These are phyloP conservation scores for Samsoniella hepiali DNA, from an alignment of 2,329 filamentous ascomycete species.

Conservation along the genomic window DNA sequence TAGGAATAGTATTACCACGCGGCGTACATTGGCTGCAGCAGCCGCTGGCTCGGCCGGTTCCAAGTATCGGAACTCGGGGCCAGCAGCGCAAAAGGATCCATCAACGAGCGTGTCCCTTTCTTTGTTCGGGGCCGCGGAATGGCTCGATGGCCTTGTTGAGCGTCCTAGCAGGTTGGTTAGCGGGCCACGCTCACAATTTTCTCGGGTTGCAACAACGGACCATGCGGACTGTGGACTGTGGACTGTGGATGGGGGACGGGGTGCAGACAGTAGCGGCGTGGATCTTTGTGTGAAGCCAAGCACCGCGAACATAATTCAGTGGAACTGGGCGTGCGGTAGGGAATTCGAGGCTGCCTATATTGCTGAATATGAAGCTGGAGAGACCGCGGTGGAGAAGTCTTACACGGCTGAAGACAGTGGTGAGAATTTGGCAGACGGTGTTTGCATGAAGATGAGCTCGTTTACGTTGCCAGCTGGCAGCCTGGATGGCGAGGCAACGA, in stretches of 20 bases:
- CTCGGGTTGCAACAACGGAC: neutral
- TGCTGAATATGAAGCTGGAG: neutral
- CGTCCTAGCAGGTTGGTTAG: neutral
- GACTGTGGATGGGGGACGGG: neutral
- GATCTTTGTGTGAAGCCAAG: constrained; percentile 14
- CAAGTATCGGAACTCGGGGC: neutral
- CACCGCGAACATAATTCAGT: constrained; percentile 8
- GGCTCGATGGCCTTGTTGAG: neutral
- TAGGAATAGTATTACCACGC: too few relatives aligned
- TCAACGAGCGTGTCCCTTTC: neutral
- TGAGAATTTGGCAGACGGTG: neutral
- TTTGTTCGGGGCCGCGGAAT: neutral
- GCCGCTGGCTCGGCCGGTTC: neutral
- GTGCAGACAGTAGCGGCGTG: constrained; percentile 2
- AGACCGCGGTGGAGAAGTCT: neutral
- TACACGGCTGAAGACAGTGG: neutral
- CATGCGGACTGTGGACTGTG: constrained; percentile 2
- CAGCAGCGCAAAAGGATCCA: neutral
- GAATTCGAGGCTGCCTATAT: neutral
- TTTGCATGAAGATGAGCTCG: neutral
- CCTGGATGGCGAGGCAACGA: neutral
- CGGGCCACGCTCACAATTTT: neutral
- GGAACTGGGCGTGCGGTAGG: constrained; percentile 1
- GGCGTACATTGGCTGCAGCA: neutral
- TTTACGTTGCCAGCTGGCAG: neutral